Conservation (phyloP, 2,329 filamentous ascomycete genomes). For the Triangularia setosa region DNA sequence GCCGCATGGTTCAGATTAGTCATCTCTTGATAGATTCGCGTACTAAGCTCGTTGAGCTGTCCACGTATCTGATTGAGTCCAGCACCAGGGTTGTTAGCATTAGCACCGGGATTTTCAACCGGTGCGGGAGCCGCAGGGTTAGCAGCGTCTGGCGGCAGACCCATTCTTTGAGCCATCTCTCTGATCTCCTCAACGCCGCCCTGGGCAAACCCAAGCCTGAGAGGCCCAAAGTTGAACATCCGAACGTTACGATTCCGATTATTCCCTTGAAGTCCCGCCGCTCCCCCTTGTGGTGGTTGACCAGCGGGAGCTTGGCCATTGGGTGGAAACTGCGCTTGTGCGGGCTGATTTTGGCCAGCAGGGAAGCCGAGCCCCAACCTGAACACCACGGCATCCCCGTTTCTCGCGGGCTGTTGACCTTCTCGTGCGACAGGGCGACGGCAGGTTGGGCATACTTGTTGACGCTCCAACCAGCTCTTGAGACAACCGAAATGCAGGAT, state of each 20-base stretch:
- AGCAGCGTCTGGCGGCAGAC: conserved; percentile 37
- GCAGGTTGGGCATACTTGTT: conserved; percentile 96
- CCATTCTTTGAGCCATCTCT: conserved; percentile 63
- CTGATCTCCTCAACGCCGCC: conserved; percentile 59
- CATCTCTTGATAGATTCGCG: conserved; percentile 65
- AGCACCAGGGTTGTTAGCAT: conserved; percentile 14
- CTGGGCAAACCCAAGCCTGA: conserved; percentile 74
- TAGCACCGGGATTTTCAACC: conserved; percentile 22
- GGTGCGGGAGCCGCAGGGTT: conserved; percentile 16
- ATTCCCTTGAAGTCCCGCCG: conserved; percentile 28
- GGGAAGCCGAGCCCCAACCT: conserved; percentile 32
- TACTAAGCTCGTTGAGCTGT: conserved; percentile 63
- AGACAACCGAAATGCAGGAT: conserved; percentile 92
- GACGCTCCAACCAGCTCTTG: conserved; percentile 93
- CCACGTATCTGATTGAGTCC: conserved; percentile 45
- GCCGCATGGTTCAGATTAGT: conserved; percentile 58
- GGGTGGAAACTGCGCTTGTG: conserved; percentile 26
- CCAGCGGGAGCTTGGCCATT: conserved; percentile 28
- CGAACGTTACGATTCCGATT: conserved; percentile 33
- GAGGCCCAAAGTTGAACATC: conserved; percentile 58
- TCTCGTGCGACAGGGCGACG: conserved; percentile 75
- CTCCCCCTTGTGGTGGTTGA: conserved; percentile 31
- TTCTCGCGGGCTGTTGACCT: conserved; percentile 32
- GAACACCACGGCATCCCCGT: conserved; percentile 35
- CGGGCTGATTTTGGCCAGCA: conserved; percentile 32